A percentile compares a stretch with the other conserved stretches of the same genome.
Evolutionary conservation across 805 yeast genomes (phyloP).

Genomic region (Jamesozyma spencerorum): DNA sequence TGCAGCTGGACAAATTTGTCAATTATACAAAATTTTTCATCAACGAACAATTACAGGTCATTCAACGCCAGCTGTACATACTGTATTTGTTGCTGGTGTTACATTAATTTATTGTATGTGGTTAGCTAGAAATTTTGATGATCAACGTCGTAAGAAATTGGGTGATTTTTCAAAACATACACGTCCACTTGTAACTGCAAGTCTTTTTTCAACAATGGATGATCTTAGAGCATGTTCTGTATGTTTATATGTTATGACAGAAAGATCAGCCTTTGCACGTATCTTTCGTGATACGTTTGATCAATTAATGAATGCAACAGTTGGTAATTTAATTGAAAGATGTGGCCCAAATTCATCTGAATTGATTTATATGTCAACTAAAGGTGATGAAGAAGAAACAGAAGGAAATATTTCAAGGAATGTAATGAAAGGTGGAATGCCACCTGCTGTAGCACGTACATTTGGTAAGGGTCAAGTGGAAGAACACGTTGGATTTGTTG

Average conservation of each 20-base stretch:
- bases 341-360: slow-evolving; percentile 58
- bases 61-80: slow-evolving; percentile 57
- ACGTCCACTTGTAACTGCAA: slow-evolving; percentile 47
- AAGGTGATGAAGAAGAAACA: background rate
- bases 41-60: slow-evolving; percentile 55
- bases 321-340: slow-evolving; percentile 50
- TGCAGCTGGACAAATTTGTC: slow-evolving; percentile 64
- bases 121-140: slow-evolving; percentile 55
- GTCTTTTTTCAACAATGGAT: slow-evolving; percentile 46
- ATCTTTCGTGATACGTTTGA: slow-evolving; percentile 61
- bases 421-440: slow-evolving; percentile 36
- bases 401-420: background rate
- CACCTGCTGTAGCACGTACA: slow-evolving; percentile 49
- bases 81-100: slow-evolving; percentile 61
- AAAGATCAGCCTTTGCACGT: slow-evolving; percentile 52
- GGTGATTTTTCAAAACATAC: slow-evolving; percentile 55
- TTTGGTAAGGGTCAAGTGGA: slow-evolving; percentile 27
- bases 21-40: slow-evolving; percentile 52
- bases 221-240: slow-evolving; percentile 58
- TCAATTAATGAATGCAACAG: slow-evolving; percentile 54
- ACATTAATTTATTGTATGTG: slow-evolving; percentile 58
- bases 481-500: slow-evolving; percentile 31
- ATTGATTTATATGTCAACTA: slow-evolving; percentile 31
- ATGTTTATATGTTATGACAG: slow-evolving; percentile 56
- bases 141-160: slow-evolving; percentile 41